phyloP scores from a whole-genome alignment of 2,329 filamentous ascomycete genomes.

The Fragosphaeria purpurea region DNA sequence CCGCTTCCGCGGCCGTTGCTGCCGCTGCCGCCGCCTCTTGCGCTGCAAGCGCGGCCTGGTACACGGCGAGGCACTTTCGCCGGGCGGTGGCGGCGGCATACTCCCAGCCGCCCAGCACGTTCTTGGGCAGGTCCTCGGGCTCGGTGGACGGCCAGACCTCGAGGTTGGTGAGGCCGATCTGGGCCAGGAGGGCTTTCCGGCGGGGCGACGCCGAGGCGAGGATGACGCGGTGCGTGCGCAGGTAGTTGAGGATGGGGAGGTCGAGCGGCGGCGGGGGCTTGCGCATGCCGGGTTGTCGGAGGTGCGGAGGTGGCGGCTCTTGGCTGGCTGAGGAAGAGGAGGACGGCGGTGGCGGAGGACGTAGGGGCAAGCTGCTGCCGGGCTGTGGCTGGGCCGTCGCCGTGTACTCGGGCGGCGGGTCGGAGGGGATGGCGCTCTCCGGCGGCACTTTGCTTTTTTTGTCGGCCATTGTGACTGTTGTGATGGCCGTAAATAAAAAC shows the following conservation, averaged over 20 bases:
- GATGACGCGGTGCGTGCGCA: slow-evolving; percentile 72
- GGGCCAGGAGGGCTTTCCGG: slow-evolving; percentile 68
- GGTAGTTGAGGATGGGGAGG: slow-evolving; percentile 66
- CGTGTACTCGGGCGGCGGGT: slow-evolving; percentile 38
- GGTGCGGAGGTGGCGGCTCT: slow-evolving; percentile 28
- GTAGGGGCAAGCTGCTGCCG: slow-evolving; percentile 11
- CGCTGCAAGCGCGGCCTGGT: slow-evolving; percentile 31
- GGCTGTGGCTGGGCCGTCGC: slow-evolving; percentile 28
- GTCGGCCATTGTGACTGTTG: slow-evolving; percentile 6
- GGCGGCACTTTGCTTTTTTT: neutral
- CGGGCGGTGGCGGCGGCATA: slow-evolving; percentile 84
- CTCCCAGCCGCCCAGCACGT: slow-evolving; percentile 64
- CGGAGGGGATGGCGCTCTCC: slow-evolving; percentile 16
- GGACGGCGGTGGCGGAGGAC: slow-evolving; percentile 18
- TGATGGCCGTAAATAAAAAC: no score
- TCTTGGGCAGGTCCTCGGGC: slow-evolving; percentile 78
- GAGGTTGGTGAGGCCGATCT: slow-evolving; percentile 68
- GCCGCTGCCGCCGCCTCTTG: slow-evolving; percentile 21
- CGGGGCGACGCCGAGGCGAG: slow-evolving; percentile 85
- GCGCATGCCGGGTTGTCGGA: no score
- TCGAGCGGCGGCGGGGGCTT: slow-evolving; percentile 58
- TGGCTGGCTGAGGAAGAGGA: neutral
- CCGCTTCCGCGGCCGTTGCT: slow-evolving; percentile 8
- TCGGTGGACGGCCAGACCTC: slow-evolving; percentile 77
- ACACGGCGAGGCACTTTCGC: slow-evolving; percentile 71